Base-by-base conservation (phyloP, 441 rosid species). In the Eruca vesicaria region DNA sequence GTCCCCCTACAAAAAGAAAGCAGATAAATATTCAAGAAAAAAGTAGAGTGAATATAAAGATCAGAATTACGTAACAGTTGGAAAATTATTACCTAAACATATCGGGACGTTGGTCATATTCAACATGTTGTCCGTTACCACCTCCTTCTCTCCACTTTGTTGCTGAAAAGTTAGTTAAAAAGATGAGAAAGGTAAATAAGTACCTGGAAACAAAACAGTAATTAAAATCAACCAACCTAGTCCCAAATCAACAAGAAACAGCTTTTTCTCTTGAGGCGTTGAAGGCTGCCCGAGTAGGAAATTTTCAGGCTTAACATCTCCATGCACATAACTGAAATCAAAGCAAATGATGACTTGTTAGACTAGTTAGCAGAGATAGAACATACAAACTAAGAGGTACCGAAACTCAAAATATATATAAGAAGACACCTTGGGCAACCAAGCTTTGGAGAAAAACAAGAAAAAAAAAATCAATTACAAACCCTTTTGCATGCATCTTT, bases 301-400 rank as follows among this genome's bases (percentile, higher is more conserved):
- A 82, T 95, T 95, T 80, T 95, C 99, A 15, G 98, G 99, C 84
- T 96, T 96, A 73, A 96, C 99, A 82, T 96, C 99, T 71, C 99
- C 99, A 74, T 96, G 99, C 80, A 96, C 99, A 84, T 93, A 96
- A 43, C 99, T 96, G 82, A 76, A 57, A 82, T 69, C 53, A 26
- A 77, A 43, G 59, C 61, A 69, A 32, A 29, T 11, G 41, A 63
- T 7, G 68, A 68, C 68, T 48, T 6, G 75, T 71, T 63, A 75
- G 48, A 66, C 56, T 38, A 52, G 66, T 68, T 43, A 43, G 9
- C 35, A 52, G 6, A 35, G 38, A 58, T 55, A n/a, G 28, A 68
- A 55, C 36, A 68, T 48, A 70, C 3, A 18, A 74, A 59, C n/a
- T 59, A 62, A 66, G 66, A 48, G 36, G 33, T 55, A 36, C 28